These are phyloP conservation scores for Dunaliella sp. DNA, from an alignment of 139 green algal genomes.

Conservation along the genomic window DNA sequence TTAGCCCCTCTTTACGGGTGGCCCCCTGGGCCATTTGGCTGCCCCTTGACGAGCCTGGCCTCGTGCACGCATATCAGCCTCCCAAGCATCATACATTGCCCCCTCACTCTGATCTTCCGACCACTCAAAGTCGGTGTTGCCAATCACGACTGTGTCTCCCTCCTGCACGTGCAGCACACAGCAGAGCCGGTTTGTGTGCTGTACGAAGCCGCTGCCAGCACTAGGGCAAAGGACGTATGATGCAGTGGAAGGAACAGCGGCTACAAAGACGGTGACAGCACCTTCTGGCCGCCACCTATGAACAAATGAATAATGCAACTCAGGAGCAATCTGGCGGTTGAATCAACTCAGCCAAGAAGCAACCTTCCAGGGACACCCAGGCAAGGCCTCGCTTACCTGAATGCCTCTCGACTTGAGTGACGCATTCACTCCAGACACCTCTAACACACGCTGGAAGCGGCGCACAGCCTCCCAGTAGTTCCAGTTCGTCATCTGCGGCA, in stretches of 20 bases:
- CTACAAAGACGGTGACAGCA: too few species aligned
- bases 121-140: conserved; percentile 73
- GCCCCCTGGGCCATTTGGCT: conserved; percentile 57
- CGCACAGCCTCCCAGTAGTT: conserved; percentile 87
- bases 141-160: conserved; percentile 80
- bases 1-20: background rate
- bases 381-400: background rate
- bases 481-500: conserved; percentile 91
- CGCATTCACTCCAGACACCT: conserved; percentile 63
- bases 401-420: conserved; percentile 57
- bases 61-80: conserved; percentile 56
- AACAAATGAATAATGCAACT: too few species aligned
- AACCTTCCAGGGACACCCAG: too few species aligned
- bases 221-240: too few species aligned
- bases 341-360: too few species aligned
- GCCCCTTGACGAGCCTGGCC: conserved; percentile 55
- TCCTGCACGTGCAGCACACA: conserved; percentile 44
- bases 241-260: too few species aligned
- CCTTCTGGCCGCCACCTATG: too few species aligned
- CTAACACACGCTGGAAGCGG: conserved; percentile 59
- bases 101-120: conserved; percentile 58
- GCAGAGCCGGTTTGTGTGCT: too few species aligned
- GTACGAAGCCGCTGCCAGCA: too few species aligned
- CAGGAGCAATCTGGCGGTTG: too few species aligned
- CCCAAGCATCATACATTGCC: conserved; percentile 71